A percentile compares a stretch with the other conserved stretches of the same genome.
phyloP scores from a whole-genome alignment of 257 asterid genomes.

The Henckelia pumila region DNA sequence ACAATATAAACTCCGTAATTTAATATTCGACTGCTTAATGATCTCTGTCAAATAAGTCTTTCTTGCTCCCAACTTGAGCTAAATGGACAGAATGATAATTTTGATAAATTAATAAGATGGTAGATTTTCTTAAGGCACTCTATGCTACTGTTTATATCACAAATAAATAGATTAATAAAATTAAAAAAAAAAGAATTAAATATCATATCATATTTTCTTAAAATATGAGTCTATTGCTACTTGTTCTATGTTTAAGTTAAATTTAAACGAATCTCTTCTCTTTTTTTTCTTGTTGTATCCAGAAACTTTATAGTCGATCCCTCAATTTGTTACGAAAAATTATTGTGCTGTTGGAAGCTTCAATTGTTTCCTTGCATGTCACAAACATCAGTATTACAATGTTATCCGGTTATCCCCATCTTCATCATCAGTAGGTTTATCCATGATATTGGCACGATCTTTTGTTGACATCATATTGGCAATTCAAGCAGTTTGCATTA shows the following conservation, averaged over 20 bases:
- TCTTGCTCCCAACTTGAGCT: neutral
- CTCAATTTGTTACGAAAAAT: neutral
- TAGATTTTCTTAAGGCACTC: neutral
- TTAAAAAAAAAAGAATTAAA: too few relatives aligned
- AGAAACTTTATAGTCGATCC: neutral
- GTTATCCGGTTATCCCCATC: neutral
- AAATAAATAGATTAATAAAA: too few relatives aligned
- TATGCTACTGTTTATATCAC: neutral
- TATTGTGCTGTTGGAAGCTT: neutral
- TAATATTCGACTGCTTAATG: neutral
- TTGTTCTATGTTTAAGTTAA: neutral
- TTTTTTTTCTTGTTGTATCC: neutral
- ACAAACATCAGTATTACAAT: neutral
- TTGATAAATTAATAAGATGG: slow-evolving; percentile 6
- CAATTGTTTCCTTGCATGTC: neutral
- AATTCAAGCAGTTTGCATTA: too few relatives aligned
- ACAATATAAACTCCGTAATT: neutral
- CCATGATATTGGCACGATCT: too few relatives aligned
- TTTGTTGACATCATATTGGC: too few relatives aligned
- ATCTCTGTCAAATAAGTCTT: neutral
- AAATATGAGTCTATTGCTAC: too few relatives aligned
- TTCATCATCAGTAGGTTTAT: too few relatives aligned
- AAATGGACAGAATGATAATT: neutral
- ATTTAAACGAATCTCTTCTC: too few relatives aligned
- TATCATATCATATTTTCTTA: neutral